These are phyloP conservation scores for Pseudogymnoascus sp. DNA, from an alignment of 2,329 filamentous ascomycete species.

Conservation along the genomic window DNA sequence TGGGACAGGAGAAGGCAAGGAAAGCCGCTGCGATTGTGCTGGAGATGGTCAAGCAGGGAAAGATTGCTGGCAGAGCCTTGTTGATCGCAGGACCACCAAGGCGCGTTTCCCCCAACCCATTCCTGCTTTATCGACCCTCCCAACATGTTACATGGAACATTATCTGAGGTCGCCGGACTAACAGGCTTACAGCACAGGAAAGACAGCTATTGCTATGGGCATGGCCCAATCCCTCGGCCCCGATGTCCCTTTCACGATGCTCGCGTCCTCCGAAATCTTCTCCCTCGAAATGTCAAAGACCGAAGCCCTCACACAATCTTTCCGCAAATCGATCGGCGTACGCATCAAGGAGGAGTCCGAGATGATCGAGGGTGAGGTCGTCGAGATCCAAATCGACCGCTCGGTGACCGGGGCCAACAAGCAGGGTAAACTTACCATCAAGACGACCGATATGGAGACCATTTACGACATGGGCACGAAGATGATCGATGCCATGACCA, in stretches of 20 bases:
- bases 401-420: conserved; percentile 95
- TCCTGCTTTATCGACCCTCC: not conserved
- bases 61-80: conserved; percentile 92
- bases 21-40: conserved; percentile 94
- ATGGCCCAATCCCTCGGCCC: conserved; percentile 94
- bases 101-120: conserved; percentile 33
- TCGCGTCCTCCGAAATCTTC: conserved; percentile 95
- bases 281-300: conserved; percentile 99
- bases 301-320: conserved; percentile 95
- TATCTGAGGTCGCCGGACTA: not conserved
- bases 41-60: conserved; percentile 98
- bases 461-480: conserved; percentile 99
- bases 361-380: conserved; percentile 97
- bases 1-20: conserved; percentile 91
- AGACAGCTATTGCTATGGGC: conserved; percentile 97
- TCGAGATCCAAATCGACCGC: conserved; percentile 96
- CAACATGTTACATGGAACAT: conserved; percentile 6
- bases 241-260: conserved; percentile 93
- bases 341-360: conserved; percentile 98
- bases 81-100: conserved; percentile 90
- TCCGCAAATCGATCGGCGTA: conserved; percentile 95
- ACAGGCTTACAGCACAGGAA: conserved; percentile 64
- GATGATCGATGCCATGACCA: conserved; percentile 99
- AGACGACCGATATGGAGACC: conserved; percentile 99
- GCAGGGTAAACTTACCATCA: conserved; percentile 98